Base-by-base conservation (phyloP, 2,329 filamentous ascomycete species). In the Cryphonectria japonica region DNA sequence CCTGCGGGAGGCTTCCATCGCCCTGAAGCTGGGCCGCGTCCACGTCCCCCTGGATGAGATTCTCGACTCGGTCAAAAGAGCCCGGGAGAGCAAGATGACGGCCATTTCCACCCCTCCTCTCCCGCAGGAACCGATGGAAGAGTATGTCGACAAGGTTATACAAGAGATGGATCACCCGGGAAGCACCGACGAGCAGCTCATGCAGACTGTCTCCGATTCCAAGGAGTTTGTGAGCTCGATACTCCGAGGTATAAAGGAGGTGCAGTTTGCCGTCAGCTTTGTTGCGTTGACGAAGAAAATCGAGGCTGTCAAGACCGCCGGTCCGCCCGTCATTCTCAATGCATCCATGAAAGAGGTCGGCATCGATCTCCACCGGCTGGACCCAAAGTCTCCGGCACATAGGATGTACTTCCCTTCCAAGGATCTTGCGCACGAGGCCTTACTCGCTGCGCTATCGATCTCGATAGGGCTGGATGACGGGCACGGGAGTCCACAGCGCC, bases 371-470 rank as follows among this genome's bases (percentile, higher is more conserved):
- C 92, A 98, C 78, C 91, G 95, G 32, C 87, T 99, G 69, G 95
- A 99, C 79, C 92, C 93, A 59, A 95, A 93, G 76, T 97, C 95
- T 22, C 94, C 96, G 0, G 94, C 95, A 0, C 96, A 99, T 84
- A 91, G 96, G 74, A 99, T 98, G 96, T 98, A 99, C 81, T 99
- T 99, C 78, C 93, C 95, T 2, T 90, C 92, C 32, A 92, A 94
- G 73, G 96, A 98, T 78, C 91, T 98, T 77, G 96, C 96, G 16
- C 96, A 99, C 79, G 95, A 99, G 84, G 96, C 95, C 14, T 86
- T 99, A 50, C 88, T 96, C 32, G 96, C 95, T 26, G 96, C 95
- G 3, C 89, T 99, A 57, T 97, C 96, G 0, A 93, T 99, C 69
- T 95, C 95, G 0, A 87, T 98, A 70, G 96, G 94, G 54, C 86